Conservation (phyloP, 208 protist genomes). For the Leishmania mexicana region DNA sequence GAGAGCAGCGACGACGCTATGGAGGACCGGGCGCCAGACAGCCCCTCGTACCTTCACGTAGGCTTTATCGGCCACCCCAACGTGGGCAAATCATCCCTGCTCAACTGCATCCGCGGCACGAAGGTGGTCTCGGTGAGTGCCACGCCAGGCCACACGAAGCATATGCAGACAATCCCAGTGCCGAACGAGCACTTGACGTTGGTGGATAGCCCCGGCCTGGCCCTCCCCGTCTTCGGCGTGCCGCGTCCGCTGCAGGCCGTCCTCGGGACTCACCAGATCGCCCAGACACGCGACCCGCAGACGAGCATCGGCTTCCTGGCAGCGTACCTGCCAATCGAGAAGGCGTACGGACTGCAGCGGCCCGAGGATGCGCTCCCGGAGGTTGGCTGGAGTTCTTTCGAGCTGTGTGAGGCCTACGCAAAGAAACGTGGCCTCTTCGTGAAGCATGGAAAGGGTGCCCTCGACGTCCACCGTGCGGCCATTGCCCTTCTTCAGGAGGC, state of each 20-base stretch:
- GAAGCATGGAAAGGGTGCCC: constrained; percentile 79
- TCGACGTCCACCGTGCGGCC: constrained; percentile 91
- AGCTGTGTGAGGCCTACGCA: constrained; percentile 94
- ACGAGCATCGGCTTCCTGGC: constrained; percentile 91
- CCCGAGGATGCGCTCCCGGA: constrained; percentile 57
- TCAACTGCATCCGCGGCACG: constrained; percentile 96
- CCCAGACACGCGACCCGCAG: constrained; percentile 96
- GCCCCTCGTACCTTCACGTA: constrained; percentile 55
- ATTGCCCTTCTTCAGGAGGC: constrained; percentile 90
- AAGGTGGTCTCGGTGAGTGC: constrained; percentile 95
- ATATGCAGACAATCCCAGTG: constrained; percentile 96
- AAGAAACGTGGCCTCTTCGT: constrained; percentile 88
- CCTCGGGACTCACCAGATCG: constrained; percentile 95
- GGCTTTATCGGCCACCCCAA: constrained; percentile 93
- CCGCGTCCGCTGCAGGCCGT: constrained; percentile 92
- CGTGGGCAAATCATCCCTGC: constrained; percentile 96
- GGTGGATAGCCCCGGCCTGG: constrained; percentile 96
- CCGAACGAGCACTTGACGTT: constrained; percentile 83
- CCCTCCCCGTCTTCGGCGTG: constrained; percentile 88
- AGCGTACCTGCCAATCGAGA: constrained; percentile 90
- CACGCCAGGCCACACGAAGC: constrained; percentile 98
- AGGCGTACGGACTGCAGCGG: constrained; percentile 84
- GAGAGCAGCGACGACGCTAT: constrained; percentile 10
- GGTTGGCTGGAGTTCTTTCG: constrained; percentile 84
- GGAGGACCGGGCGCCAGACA: constrained; percentile 34